Evolutionary conservation across 202 grass and related monocot species (phyloP), one percentile per base, ranked within the genome.

Genomic region (Bolboschoenoplectus hybrid): DNA sequence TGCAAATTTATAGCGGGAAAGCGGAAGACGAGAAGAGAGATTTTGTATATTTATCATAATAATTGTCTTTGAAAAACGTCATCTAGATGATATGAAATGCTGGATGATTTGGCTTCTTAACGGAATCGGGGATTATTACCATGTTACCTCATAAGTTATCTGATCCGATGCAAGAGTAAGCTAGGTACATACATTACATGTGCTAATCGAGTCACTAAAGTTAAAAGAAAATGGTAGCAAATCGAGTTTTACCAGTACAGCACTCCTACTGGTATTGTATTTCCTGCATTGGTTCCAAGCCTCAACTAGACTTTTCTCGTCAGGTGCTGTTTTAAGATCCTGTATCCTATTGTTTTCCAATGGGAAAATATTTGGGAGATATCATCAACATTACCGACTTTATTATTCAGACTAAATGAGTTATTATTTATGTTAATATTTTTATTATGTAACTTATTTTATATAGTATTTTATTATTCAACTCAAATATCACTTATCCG

Each of bases 1-100:
- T 66, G 78, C 11, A 52, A 53, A 80, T 80, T 77, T 32, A 80
- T 80, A 80, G 53, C 35, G 53, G 75, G 55, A 60, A 79, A 79
- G 53, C n/a, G 47, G 73, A 26, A 53, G 38, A 61, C n/a, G 36
- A 80, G 86, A 86, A 66, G 80, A 58, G 81, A 60, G 39, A 73
- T 73, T 89, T 87, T 87, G 87, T 80, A 74, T 68, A 58, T 53
- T 38, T 78, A 88, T 81, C 62, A 56, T 94, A 70, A 76, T 81
- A 64, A 68, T 67, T 83, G 78, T 86, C 50, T 40, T 32, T 64
- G 83, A 80, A 17, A 14, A 32, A 34, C 85, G 19, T 55, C 85
- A 43, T 53, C 71, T 73, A 14, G 14, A 12, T 87, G 74, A 82
- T 69, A 67, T 85, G 45, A 81, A 78, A 82, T 90, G 60, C 75